These are phyloP conservation scores for Lepidium sativum DNA, from an alignment of 345 rosid species.

Conservation along the genomic window DNA sequence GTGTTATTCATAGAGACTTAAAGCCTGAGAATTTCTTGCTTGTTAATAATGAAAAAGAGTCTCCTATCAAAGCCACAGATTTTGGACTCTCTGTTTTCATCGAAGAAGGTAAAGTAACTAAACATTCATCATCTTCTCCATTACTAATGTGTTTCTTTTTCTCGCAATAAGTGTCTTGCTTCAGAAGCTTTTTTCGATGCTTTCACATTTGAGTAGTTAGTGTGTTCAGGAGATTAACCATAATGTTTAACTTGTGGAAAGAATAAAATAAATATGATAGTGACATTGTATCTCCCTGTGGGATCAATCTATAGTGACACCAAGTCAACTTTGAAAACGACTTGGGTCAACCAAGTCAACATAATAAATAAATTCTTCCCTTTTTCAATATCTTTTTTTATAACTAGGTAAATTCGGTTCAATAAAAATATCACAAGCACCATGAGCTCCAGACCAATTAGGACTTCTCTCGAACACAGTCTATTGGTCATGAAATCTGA, in stretches of 20 bases:
- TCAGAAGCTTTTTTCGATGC: neutral
- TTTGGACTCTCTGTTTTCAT: conserved; percentile 92
- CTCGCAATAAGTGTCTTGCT: neutral
- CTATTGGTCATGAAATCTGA: too few species aligned
- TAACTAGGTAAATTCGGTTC: too few species aligned
- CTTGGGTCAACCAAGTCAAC: conserved; percentile 22
- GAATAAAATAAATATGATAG: neutral
- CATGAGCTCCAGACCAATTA: too few species aligned
- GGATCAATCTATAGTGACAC: conserved; percentile 1
- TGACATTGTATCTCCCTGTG: conserved; percentile 19
- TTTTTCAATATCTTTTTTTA: too few species aligned
- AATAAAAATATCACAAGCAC: too few species aligned
- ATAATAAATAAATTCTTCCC: too few species aligned
- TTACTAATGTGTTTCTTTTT: neutral
- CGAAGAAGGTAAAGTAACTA: conserved; percentile 51
- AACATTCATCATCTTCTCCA: neutral
- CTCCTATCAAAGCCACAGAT: conserved; percentile 68
- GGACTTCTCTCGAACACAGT: too few species aligned
- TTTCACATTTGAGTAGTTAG: neutral
- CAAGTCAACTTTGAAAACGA: conserved; percentile 23
- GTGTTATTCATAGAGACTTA: conserved; percentile 82
- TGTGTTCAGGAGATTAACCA: conserved; percentile 16
- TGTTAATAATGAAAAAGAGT: conserved; percentile 36
- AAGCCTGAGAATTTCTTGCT: conserved; percentile 97
- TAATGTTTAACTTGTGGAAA: neutral